Base-by-base conservation (phyloP, 2,329 filamentous ascomycete species). In the Neoarthrinium moseri region DNA sequence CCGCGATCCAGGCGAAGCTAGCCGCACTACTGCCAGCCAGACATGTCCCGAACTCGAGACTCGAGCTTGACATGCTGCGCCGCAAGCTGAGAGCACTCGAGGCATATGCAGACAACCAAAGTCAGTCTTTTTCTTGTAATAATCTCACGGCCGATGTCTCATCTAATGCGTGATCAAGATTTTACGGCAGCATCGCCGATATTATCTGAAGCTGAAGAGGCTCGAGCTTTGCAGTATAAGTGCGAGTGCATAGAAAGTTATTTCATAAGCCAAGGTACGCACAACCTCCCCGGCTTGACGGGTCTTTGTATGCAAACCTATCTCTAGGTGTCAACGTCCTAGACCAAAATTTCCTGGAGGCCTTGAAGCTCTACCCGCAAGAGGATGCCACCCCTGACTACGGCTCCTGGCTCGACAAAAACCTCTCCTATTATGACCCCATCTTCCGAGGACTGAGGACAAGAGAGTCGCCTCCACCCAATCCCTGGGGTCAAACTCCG, bases 191-290 rank as follows among this genome's bases (percentile, higher is more conserved):
- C 61, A 50, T 58, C 74, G 38, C 71, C 73, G 20, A 64, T 70
- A 51, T 61, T 80, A 45, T 81, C 76, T 43, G 75, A 80, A 51
- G 68, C 73, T 20, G 43, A 82, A 60, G 79, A 82, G 59, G 78
- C 78, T 21, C 70, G 78, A 46, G 68, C 71, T 29, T 63, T 81
- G 43, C 78, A 82, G 58, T 78, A 81, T 55, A 74, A 73, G 52
- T 81, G 78, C 62, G 78, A 82, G 62, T 79, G 75, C 59, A 73
- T 82, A 45, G 77, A 81, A 56, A 68, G 67, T 42, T 72, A 71
- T 46, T 75, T 77, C 55, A 59, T 77, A 50, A 70, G 74, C 15
- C 63, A 71, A 62, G 73, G 73, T 76, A 67, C 37, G 69, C 56
- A 34, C 15, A 43, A 35, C 23, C 37, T 47, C 39, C 18, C 30